These are phyloP conservation scores for Fragaria nilgerrensis DNA, from an alignment of 306 rosid species.

Conservation along the genomic window DNA sequence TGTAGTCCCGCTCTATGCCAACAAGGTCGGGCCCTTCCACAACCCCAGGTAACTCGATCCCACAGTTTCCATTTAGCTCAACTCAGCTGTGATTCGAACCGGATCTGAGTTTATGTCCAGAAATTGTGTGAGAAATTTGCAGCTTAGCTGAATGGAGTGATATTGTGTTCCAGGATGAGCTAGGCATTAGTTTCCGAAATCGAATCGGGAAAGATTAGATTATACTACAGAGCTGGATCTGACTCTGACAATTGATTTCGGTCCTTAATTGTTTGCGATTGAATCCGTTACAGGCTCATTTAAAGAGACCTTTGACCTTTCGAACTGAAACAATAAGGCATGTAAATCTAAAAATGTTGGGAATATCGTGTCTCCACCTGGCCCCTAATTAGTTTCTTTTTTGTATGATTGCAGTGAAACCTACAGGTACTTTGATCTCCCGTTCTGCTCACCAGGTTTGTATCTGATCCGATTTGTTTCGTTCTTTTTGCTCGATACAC, in stretches of 20 bases:
- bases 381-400: not conserved
- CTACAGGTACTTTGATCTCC: constrained; percentile 73
- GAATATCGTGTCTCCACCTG: not conserved
- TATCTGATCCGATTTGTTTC: not conserved
- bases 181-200: not conserved
- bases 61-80: not conserved
- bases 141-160: not conserved
- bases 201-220: not conserved
- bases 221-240: constrained; percentile 21
- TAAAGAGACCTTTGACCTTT: not conserved
- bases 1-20: constrained; percentile 45
- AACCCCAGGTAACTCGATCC: constrained; percentile 44
- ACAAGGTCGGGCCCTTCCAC: constrained; percentile 58
- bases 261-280: not conserved
- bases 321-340: not conserved
- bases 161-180: not conserved
- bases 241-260: not conserved
- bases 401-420: constrained; percentile 43
- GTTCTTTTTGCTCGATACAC: too few species aligned
- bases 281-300: not conserved
- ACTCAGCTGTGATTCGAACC: not conserved
- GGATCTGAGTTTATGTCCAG: constrained; percentile 23
- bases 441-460: constrained; percentile 78
- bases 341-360: not conserved
- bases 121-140: constrained; percentile 1